Percentiles rank a stretch among this genome's conserved stretches.
Evolutionary conservation across 345 rosid species (phyloP).

Genomic region (Gossypium thurberi): DNA sequence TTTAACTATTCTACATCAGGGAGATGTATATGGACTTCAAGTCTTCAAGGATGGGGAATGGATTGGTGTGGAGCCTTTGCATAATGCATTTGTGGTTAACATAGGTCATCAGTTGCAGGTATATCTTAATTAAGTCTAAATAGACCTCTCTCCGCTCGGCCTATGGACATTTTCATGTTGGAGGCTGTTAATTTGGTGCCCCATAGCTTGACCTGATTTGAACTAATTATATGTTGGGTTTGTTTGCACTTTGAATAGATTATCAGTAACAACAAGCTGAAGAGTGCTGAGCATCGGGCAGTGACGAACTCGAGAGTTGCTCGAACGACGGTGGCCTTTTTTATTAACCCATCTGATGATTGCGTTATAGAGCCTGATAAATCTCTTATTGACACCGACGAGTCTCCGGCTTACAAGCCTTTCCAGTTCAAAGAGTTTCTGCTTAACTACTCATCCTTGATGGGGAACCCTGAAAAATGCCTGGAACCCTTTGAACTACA

Average conservation of each 20-base stretch:
- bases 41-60: slow-evolving; percentile 27
- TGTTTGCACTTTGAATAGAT: not conserved
- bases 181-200: no score
- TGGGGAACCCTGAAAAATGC: not conserved
- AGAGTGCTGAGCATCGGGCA: slow-evolving; percentile 25
- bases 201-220: no score
- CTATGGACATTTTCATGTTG: not conserved
- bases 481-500: slow-evolving; percentile 10
- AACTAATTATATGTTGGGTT: no score
- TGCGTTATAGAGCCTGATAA: slow-evolving; percentile 13
- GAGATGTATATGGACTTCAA: slow-evolving; percentile 27
- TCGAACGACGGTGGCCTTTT: slow-evolving; percentile 19
- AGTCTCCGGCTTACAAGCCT: slow-evolving; percentile 13
- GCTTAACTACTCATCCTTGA: not conserved
- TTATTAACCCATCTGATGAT: slow-evolving; percentile 7
- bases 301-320: slow-evolving; percentile 20
- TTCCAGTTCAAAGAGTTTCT: slow-evolving; percentile 10
- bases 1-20: slow-evolving; percentile 25
- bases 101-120: slow-evolving; percentile 24
- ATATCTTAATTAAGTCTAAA: not conserved
- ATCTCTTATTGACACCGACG: not conserved
- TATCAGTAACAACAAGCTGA: slow-evolving; percentile 22
- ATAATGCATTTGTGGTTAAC: slow-evolving; percentile 25
- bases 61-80: slow-evolving; percentile 26
- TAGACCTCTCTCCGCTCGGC: not conserved